Evolutionary conservation across 768 basidiomycete species (phyloP).

Genomic region (Tephrocybe sp.): DNA sequence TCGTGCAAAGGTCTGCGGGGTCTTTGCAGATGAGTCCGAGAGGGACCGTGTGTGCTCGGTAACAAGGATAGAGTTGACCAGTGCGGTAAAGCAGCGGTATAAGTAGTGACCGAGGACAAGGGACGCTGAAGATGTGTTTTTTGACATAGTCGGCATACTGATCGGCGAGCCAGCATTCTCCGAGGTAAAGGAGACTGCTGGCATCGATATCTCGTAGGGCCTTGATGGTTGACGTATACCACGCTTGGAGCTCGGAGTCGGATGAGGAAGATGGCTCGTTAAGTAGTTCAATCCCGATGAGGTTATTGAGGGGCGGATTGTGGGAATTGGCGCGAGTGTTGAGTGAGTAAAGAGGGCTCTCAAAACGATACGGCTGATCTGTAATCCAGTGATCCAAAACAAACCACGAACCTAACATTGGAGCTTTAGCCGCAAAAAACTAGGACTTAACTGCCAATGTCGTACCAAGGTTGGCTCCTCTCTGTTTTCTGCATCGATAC

Average conservation of each 20-base stretch:
- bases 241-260: slow-evolving; percentile 52
- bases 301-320: slow-evolving; percentile 42
- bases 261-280: slow-evolving; percentile 59
- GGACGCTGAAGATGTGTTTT: slow-evolving; percentile 27
- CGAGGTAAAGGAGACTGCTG: slow-evolving; percentile 66
- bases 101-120: slow-evolving; percentile 80
- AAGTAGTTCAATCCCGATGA: slow-evolving; percentile 60
- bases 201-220: slow-evolving; percentile 51
- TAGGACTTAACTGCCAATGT: slow-evolving; percentile 1
- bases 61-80: slow-evolving; percentile 54
- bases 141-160: slow-evolving; percentile 59
- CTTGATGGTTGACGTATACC: slow-evolving; percentile 62
- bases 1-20: slow-evolving; percentile 37
- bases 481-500: slow-evolving; percentile 69
- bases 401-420: slow-evolving; percentile 67
- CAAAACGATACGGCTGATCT: slow-evolving; percentile 54
- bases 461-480: slow-evolving; percentile 82
- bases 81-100: slow-evolving; percentile 74
- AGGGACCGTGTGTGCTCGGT: slow-evolving; percentile 54
- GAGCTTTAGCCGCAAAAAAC: background rate
- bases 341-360: slow-evolving; percentile 42
- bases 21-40: slow-evolving; percentile 35
- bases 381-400: slow-evolving; percentile 79
- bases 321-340: slow-evolving; percentile 23
- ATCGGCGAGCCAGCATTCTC: slow-evolving; percentile 74